These are phyloP conservation scores for Penicillium sp. DNA, from an alignment of 2,329 filamentous ascomycete genomes.

Conservation along the genomic window DNA sequence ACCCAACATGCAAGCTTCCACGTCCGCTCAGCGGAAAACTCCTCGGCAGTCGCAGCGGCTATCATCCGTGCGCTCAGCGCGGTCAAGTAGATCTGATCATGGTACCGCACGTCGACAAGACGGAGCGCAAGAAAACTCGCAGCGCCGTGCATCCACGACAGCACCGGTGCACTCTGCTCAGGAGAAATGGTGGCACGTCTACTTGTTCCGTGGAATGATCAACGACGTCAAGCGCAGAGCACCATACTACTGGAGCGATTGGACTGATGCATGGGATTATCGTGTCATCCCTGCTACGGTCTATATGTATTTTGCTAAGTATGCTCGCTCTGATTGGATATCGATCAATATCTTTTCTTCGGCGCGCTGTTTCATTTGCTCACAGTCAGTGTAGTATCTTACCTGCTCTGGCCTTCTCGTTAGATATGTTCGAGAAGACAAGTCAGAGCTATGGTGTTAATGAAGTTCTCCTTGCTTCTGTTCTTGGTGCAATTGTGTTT, in stretches of 20 bases:
- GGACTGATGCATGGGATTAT: slow-evolving; percentile 86
- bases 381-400: slow-evolving; percentile 61
- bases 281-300: slow-evolving; percentile 80
- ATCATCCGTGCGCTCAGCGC: slow-evolving; percentile 21
- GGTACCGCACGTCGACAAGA: background rate
- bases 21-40: slow-evolving; percentile 25
- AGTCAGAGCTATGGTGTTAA: slow-evolving; percentile 83
- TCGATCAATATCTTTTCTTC: background rate
- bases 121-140: slow-evolving; percentile 4
- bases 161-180: slow-evolving; percentile 15
- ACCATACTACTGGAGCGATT: slow-evolving; percentile 79
- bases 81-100: slow-evolving; percentile 11
- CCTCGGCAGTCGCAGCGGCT: slow-evolving; percentile 26
- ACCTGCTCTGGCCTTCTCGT: slow-evolving; percentile 80
- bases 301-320: slow-evolving; percentile 97
- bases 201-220: slow-evolving; percentile 73
- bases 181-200: slow-evolving; percentile 68
- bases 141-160: slow-evolving; percentile 9
- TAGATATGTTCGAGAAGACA: slow-evolving; percentile 92
- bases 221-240: slow-evolving; percentile 71
- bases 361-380: background rate
- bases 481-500: slow-evolving; percentile 79
- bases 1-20: slow-evolving; percentile 29
- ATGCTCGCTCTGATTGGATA: slow-evolving; percentile 29
- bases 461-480: slow-evolving; percentile 82